Base-by-base conservation (phyloP, 2,329 filamentous ascomycete species). In the Diaporthe sp. region DNA sequence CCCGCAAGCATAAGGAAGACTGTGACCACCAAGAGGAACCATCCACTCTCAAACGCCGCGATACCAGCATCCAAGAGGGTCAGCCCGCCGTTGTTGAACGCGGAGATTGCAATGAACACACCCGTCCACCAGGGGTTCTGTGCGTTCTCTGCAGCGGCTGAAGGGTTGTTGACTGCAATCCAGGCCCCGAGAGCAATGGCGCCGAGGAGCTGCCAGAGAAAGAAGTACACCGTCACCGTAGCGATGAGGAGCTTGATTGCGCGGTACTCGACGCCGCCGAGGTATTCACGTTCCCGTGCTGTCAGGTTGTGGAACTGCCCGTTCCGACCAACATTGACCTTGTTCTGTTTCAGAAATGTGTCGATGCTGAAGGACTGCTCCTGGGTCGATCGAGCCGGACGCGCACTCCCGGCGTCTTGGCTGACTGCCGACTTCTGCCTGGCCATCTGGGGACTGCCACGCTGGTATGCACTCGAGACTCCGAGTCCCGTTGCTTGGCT, bases 221-320 rank as follows among this genome's bases (percentile, higher is more conserved):
- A 80, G 39, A 89, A 92, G 80, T 94, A 94, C 6, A 90, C 76
- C 0, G 91, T 91, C 8, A 94, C 91, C n/a, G 92, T 80, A 77
- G 90, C 85, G 2, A 90, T 86, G 0, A 94, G 85, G 4, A 93
- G 82, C 65, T 87, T 87, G 28, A 94, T 86, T 19, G 92, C 91
- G 58, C 90, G 87, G 80, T 93, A 93, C 80, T 94, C 92, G 72
- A 88, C 89, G 1, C 92, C 91, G 42, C 92, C 92, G 0, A 93
- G 85, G 42, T 87, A 84, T 71, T 91, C 88, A 39, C 90, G 86
- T 78, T 92, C 89, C 17, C 87, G 85, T 25, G 84, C 84, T 0
- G 85, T 86, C 46, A 92, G 82, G 61, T 88, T 86, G 78, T 89
- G 86, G 75, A 92, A 91, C 75, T 90, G 87, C 0, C 87, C 87